These are phyloP conservation scores for Cymbopogon citratus DNA, from an alignment of 176 grass and related monocot species.

Conservation along the genomic window DNA sequence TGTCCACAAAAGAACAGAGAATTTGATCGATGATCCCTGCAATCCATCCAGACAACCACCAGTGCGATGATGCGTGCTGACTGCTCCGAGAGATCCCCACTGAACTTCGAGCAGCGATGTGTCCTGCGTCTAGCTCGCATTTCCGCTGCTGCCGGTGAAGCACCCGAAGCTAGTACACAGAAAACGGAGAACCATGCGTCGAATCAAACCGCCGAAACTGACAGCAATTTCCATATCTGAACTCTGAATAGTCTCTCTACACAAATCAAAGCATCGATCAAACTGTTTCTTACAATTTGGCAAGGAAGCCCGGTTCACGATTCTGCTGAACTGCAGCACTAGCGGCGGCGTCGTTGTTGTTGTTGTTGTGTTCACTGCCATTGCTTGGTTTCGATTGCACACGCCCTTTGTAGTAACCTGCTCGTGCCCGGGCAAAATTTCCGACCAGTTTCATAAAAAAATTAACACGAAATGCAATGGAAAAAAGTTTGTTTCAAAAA, in stretches of 20 bases:
- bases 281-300: background rate
- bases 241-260: background rate
- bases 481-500: too few species aligned
- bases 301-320: background rate
- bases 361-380: background rate
- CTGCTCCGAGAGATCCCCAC: too few species aligned
- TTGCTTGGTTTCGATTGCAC: background rate
- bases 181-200: background rate
- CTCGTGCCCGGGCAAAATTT: background rate
- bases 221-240: background rate
- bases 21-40: background rate
- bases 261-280: background rate
- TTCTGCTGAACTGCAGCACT: background rate
- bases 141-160: background rate
- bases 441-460: background rate
- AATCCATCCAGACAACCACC: background rate
- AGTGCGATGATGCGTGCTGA: background rate
- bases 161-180: background rate
- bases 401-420: background rate
- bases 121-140: background rate
- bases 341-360: background rate
- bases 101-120: background rate
- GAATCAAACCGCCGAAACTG: background rate
- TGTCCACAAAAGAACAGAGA: background rate
- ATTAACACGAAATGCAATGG: background rate